Evolutionary conservation across 345 rosid genomes (phyloP).

Genomic region (Excoecaria agallocha): DNA sequence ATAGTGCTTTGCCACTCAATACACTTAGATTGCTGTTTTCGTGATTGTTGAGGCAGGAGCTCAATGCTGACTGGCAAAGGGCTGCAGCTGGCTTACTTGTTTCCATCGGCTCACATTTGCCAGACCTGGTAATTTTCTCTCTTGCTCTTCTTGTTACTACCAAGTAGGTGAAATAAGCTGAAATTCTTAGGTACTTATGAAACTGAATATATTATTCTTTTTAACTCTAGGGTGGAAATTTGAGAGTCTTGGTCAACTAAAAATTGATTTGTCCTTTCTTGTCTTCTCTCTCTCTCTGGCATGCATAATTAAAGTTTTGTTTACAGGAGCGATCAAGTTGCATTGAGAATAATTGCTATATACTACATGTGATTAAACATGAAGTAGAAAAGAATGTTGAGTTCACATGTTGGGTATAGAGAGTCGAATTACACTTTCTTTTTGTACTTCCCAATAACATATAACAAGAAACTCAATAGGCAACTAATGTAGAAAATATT

Average conservation of each 20-base stretch:
- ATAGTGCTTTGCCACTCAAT: background rate
- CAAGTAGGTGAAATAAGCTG: background rate
- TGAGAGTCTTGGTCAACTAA: background rate
- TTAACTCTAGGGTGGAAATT: background rate
- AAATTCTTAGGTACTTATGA: background rate
- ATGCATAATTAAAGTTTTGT: background rate
- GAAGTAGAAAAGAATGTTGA: background rate
- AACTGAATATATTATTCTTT: background rate
- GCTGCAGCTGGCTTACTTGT: constrained; percentile 85
- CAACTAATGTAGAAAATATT: background rate
- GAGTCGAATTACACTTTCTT: background rate
- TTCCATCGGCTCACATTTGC: constrained; percentile 83
- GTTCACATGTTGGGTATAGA: background rate
- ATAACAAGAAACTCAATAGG: background rate
- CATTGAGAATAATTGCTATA: background rate
- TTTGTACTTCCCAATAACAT: background rate
- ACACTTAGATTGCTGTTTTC: constrained; percentile 1
- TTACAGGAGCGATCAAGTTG: background rate
- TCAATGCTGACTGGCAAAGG: constrained; percentile 90
- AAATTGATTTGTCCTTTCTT: background rate
- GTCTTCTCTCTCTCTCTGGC: background rate
- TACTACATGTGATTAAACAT: background rate
- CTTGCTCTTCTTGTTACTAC: background rate
- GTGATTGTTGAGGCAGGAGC: constrained; percentile 50
- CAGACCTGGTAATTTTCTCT: constrained; percentile 77